phyloP scores from a whole-genome alignment of 306 rosid species.

The Cotoneaster glaucophyllus region DNA sequence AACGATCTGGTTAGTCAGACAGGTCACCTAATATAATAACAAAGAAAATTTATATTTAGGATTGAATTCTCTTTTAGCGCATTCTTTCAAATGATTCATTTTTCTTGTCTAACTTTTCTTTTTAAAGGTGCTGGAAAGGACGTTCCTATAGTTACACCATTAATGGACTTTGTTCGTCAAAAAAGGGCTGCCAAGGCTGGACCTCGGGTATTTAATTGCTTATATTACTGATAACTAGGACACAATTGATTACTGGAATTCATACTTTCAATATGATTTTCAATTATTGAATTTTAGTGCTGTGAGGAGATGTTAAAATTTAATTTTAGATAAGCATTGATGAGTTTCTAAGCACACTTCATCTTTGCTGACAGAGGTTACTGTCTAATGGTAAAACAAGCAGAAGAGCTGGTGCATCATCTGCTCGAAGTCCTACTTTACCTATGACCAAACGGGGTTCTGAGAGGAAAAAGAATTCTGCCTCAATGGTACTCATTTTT shows the following conservation, averaged over 20 bases:
- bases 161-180: slow-evolving; percentile 83
- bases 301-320: background rate
- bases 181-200: slow-evolving; percentile 70
- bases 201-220: slow-evolving; percentile 41
- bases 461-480: slow-evolving; percentile 52
- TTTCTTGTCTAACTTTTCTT: slow-evolving; percentile 1
- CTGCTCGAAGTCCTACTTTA: slow-evolving; percentile 39
- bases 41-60: background rate
- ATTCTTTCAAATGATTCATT: background rate
- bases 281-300: background rate
- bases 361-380: slow-evolving; percentile 36
- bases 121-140: slow-evolving; percentile 52
- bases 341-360: background rate
- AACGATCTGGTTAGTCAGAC: slow-evolving; percentile 55
- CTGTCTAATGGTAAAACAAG: slow-evolving; percentile 48
- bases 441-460: slow-evolving; percentile 44
- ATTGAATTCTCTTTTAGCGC: background rate
- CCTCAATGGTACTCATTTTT: slow-evolving; percentile 45
- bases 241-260: background rate
- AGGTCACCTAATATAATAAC: background rate
- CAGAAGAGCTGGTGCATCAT: slow-evolving; percentile 37
- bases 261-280: background rate
- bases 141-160: slow-evolving; percentile 55
- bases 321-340: background rate
- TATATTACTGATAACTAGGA: background rate